Evolutionary conservation across 441 rosid genomes (phyloP).

Genomic region (Euphorbia celastroides): DNA sequence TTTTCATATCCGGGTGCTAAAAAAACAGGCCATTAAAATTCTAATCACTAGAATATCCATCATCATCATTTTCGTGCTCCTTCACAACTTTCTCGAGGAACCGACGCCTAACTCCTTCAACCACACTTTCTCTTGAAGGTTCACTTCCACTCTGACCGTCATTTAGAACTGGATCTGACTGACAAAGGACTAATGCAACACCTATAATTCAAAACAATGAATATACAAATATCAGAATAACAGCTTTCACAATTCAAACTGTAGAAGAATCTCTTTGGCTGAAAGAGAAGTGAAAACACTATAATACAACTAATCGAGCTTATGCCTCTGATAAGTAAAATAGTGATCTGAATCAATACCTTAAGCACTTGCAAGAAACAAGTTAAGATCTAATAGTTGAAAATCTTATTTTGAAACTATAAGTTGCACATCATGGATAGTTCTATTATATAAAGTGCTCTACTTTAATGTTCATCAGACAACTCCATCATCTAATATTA

Average conservation of each 20-base stretch:
- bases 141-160: conserved; percentile 86
- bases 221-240: neutral
- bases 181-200: conserved; percentile 89
- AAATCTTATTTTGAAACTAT: too few species aligned
- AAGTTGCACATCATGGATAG: too few species aligned
- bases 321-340: too few species aligned
- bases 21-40: conserved; percentile 10
- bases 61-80: conserved; percentile 76
- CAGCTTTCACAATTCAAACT: neutral
- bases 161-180: conserved; percentile 85
- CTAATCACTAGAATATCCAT: conserved; percentile 84
- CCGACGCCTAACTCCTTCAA: conserved; percentile 78
- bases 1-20: neutral
- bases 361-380: too few species aligned
- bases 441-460: too few species aligned
- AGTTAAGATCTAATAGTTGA: too few species aligned
- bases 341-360: too few species aligned
- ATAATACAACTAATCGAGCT: neutral
- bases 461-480: too few species aligned
- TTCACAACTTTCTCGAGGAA: conserved; percentile 82
- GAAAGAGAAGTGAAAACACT: neutral
- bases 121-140: conserved; percentile 66
- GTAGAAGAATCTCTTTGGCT: neutral
- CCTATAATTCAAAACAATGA: conserved; percentile 35
- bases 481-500: too few species aligned